phyloP scores from a whole-genome alignment of 192 early-diverging fungal genomes.

The Podila minutissima region DNA sequence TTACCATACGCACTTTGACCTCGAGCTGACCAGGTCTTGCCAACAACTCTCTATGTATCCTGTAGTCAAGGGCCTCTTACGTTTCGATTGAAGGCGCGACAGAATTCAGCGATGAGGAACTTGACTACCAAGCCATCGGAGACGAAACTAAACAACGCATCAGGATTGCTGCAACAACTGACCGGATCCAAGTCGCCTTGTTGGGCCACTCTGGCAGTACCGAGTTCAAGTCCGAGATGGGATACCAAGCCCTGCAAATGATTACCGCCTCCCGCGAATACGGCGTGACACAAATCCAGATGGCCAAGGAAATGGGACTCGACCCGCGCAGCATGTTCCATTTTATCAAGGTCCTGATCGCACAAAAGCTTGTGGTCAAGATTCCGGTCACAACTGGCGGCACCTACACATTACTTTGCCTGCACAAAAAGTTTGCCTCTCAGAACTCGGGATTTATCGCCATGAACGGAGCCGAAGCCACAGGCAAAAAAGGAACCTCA shows the following conservation, averaged over 20 bases:
- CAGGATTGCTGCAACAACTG: constrained; percentile 46
- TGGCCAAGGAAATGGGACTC: constrained; percentile 61
- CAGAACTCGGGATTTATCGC: constrained; percentile 56
- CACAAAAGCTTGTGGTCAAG: constrained; percentile 66
- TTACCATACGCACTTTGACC: no score
- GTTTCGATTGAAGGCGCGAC: constrained; percentile 12
- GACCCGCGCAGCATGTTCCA: constrained; percentile 73
- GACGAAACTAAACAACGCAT: constrained; percentile 35
- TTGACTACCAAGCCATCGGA: constrained; percentile 11
- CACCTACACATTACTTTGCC: constrained; percentile 65
- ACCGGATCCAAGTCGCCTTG: constrained; percentile 35
- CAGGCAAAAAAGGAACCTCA: constrained; percentile 10
- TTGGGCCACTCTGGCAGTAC: constrained; percentile 53
- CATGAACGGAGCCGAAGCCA: constrained; percentile 43
- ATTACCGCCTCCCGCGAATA: constrained; percentile 57
- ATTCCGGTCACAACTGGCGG: constrained; percentile 68
- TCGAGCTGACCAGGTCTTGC: neutral
- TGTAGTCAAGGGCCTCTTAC: neutral
- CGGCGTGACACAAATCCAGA: constrained; percentile 66
- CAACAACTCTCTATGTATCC: neutral
- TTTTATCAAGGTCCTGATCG: constrained; percentile 63
- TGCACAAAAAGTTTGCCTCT: constrained; percentile 63
- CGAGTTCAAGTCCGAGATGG: constrained; percentile 28
- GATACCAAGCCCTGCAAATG: constrained; percentile 46
- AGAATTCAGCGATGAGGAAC: neutral